Percentiles rank a stretch among this genome's conserved stretches.
Conservation (phyloP, 2,329 filamentous ascomycete species). For the Colletotrichum salicis region DNA sequence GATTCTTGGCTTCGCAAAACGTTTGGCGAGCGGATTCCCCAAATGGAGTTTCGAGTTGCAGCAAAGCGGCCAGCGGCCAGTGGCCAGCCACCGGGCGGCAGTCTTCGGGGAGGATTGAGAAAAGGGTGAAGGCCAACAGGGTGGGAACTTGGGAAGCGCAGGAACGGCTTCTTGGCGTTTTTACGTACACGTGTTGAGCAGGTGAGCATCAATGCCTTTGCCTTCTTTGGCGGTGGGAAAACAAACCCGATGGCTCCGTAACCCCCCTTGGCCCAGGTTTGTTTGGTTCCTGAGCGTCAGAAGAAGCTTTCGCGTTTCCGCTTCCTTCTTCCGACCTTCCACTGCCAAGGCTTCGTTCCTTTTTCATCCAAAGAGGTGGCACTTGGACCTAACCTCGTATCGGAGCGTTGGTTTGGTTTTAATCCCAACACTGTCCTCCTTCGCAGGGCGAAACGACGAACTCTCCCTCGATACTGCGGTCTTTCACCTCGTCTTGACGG, state of each 20-base stretch:
- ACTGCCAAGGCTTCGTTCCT: not conserved
- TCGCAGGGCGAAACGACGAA: not conserved
- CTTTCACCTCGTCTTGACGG: not conserved
- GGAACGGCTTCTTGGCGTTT: conserved; percentile 20
- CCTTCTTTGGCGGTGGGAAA: conserved; percentile 1
- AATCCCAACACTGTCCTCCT: not conserved
- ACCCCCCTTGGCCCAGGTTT: conserved; percentile 7
- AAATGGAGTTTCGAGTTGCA: conserved; percentile 5
- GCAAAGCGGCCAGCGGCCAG: not conserved
- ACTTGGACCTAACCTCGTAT: not conserved
- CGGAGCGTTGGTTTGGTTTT: conserved; percentile 3
- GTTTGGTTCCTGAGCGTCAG: not conserved
- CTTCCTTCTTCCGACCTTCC: conserved; percentile 16
- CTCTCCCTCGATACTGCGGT: not conserved
- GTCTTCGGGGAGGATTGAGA: not conserved
- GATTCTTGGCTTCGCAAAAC: conserved; percentile 15
- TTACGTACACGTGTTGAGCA: conserved; percentile 16
- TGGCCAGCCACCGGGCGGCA: not conserved
- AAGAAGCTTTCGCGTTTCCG: conserved; percentile 1
- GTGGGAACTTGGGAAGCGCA: not conserved
- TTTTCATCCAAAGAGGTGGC: not conserved
- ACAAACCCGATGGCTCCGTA: conserved; percentile 7
- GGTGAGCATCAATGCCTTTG: conserved; percentile 6
- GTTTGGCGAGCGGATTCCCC: conserved; percentile 10
- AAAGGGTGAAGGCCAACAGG: not conserved